Evolutionary conservation across 2,329 filamentous ascomycete genomes (phyloP).

Genomic region (Neurospora sp.): DNA sequence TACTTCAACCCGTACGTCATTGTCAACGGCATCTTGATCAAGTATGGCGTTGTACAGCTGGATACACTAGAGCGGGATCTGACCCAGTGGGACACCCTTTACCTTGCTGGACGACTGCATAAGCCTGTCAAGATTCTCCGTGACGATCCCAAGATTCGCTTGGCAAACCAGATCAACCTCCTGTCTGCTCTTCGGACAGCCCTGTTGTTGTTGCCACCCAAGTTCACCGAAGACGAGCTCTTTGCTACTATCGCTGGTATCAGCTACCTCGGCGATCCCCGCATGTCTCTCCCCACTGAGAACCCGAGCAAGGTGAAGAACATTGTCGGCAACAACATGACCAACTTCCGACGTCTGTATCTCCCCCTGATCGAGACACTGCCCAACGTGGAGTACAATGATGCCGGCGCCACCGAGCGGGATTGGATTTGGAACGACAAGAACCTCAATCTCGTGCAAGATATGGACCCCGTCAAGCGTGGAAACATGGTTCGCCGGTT

Average conservation of each 20-base stretch:
- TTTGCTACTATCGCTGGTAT: slow-evolving; percentile 88
- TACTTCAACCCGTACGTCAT: slow-evolving; percentile 97
- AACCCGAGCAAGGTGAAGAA: slow-evolving; percentile 88
- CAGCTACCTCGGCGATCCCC: slow-evolving; percentile 91
- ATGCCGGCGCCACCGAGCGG: slow-evolving; percentile 44
- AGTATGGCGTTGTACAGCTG: slow-evolving; percentile 94
- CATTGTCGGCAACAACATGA: slow-evolving; percentile 84
- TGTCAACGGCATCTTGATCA: slow-evolving; percentile 90
- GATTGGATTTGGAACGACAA: slow-evolving; percentile 57
- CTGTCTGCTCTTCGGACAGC: slow-evolving; percentile 85
- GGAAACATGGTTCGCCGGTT: slow-evolving; percentile 95
- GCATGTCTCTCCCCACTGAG: slow-evolving; percentile 84
- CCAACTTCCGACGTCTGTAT: slow-evolving; percentile 87
- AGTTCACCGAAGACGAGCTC: slow-evolving; percentile 78
- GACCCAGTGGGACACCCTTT: slow-evolving; percentile 84
- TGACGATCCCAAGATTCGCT: slow-evolving; percentile 82
- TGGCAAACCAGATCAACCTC: slow-evolving; percentile 93
- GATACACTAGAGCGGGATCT: slow-evolving; percentile 82
- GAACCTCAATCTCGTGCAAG: slow-evolving; percentile 65
- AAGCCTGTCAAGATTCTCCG: slow-evolving; percentile 97
- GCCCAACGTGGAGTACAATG: slow-evolving; percentile 74
- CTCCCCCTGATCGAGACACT: slow-evolving; percentile 80
- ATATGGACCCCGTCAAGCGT: slow-evolving; percentile 84
- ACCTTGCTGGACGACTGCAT: slow-evolving; percentile 90
- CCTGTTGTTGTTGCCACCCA: slow-evolving; percentile 70